phyloP scores from a whole-genome alignment of 371 early-diverging fungal genomes.

The Zychaea mexicana region DNA sequence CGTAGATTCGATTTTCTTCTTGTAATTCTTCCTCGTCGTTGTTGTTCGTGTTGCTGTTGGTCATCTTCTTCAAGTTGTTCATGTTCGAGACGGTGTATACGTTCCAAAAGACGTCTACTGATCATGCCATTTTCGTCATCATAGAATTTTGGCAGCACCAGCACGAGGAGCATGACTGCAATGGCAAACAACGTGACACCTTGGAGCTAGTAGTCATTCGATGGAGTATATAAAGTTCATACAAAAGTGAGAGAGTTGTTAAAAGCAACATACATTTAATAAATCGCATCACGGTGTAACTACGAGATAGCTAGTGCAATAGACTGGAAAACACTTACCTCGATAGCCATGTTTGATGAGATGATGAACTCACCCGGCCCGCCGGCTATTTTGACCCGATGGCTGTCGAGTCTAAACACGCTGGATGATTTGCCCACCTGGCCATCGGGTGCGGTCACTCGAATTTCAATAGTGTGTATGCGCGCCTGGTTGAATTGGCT shows the following conservation, averaged over 20 bases:
- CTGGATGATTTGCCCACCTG: conserved; percentile 36
- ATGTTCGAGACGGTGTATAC: conserved; percentile 18
- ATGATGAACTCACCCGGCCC: conserved; percentile 81
- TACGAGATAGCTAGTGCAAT: too few relatives aligned
- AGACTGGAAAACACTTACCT: conserved; percentile 47
- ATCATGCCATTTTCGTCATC: conserved; percentile 5
- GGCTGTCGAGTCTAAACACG: conserved; percentile 66
- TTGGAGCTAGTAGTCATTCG: conserved; percentile 19
- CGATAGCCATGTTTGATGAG: conserved; percentile 52
- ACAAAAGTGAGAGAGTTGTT: too few relatives aligned
- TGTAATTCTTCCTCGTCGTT: too few relatives aligned
- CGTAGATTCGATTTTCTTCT: neutral
- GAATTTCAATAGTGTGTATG: conserved; percentile 62
- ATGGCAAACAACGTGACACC: conserved; percentile 26
- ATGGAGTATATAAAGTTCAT: too few relatives aligned
- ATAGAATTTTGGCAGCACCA: conserved; percentile 39
- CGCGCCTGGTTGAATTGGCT: conserved; percentile 57
- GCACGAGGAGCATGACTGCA: conserved; percentile 16
- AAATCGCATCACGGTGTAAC: too few relatives aligned
- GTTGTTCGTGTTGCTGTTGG: conserved; percentile 13
- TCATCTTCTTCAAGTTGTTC: conserved; percentile 36
- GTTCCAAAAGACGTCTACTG: neutral
- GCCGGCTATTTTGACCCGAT: conserved; percentile 59
- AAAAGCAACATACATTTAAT: too few relatives aligned
- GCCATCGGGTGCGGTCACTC: conserved; percentile 57